phyloP scores from a whole-genome alignment of 805 yeast species.

The Suhomyces vadensis region DNA sequence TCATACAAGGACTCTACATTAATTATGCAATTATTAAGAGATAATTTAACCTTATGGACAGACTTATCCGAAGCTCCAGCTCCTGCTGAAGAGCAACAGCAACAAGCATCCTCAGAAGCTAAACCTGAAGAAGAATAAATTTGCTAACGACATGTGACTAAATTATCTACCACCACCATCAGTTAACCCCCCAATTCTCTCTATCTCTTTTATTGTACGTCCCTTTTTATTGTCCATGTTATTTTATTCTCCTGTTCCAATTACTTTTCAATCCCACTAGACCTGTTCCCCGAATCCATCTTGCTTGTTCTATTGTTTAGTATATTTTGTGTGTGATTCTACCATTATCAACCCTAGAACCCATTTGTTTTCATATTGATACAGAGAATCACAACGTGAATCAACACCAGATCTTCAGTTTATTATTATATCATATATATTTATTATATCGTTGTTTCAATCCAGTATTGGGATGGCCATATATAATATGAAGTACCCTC shows the following conservation, averaged over 20 bases:
- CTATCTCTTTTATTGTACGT: constrained; percentile 6
- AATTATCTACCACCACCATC: too few relatives aligned
- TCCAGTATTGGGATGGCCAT: constrained; percentile 1
- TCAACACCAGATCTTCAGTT: constrained; percentile 8
- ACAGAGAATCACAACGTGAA: constrained; percentile 5
- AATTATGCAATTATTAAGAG: constrained; percentile 98
- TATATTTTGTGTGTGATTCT: constrained; percentile 8
- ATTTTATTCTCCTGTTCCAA: constrained; percentile 7
- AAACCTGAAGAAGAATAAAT: constrained; percentile 29
- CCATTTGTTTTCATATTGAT: constrained; percentile 7
- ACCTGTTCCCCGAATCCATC: not conserved
- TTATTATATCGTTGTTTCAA: not conserved
- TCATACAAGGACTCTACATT: constrained; percentile 97
- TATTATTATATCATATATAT: constrained; percentile 6
- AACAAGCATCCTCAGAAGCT: constrained; percentile 16
- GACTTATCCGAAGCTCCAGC: constrained; percentile 81
- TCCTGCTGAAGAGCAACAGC: constrained; percentile 34
- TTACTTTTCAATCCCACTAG: constrained; percentile 2
- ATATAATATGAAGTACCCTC: too few relatives aligned
- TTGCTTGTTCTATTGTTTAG: constrained; percentile 9
- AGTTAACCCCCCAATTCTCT: not conserved
- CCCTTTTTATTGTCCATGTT: constrained; percentile 5
- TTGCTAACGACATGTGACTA: constrained; percentile 3
- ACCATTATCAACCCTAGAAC: constrained; percentile 7
- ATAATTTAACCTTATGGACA: constrained; percentile 98